Conservation (phyloP, 2,329 filamentous ascomycete genomes). For the Alternaria dauci region DNA sequence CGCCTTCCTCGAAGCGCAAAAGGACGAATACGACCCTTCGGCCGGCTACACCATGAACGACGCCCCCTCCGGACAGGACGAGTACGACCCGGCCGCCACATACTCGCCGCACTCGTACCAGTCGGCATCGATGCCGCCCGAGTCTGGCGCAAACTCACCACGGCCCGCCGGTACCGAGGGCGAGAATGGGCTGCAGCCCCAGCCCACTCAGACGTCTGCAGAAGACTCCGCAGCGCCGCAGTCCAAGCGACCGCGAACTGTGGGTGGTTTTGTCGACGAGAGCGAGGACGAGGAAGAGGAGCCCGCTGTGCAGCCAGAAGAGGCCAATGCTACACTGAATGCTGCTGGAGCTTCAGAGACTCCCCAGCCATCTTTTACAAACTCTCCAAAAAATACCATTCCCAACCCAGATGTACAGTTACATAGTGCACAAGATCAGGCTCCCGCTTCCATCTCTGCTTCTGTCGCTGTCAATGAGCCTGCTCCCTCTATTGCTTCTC, state of each 20-base stretch:
- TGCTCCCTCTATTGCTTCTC: slow-evolving; percentile 62
- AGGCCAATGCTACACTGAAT: slow-evolving; percentile 59
- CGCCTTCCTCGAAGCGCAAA: slow-evolving; percentile 62
- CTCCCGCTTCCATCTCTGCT: slow-evolving; percentile 50
- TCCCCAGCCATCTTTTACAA: slow-evolving; percentile 63
- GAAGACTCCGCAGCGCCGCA: slow-evolving; percentile 43
- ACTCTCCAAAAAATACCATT: slow-evolving; percentile 64
- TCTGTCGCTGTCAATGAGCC: slow-evolving; percentile 52
- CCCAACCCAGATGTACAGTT: slow-evolving; percentile 67
- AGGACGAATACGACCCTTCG: slow-evolving; percentile 51
- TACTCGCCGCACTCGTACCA: slow-evolving; percentile 38
- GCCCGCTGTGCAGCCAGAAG: slow-evolving; percentile 57
- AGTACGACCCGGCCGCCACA: slow-evolving; percentile 50
- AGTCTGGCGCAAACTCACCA: slow-evolving; percentile 42
- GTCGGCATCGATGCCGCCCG: slow-evolving; percentile 38
- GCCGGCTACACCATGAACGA: slow-evolving; percentile 52
- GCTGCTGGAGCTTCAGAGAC: slow-evolving; percentile 59
- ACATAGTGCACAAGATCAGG: slow-evolving; percentile 65
- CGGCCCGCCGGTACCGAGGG: slow-evolving; percentile 27
- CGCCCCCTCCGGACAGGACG: slow-evolving; percentile 55
- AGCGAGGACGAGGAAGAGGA: slow-evolving; percentile 66
- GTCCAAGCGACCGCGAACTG: slow-evolving; percentile 60
- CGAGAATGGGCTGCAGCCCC: slow-evolving; percentile 36
- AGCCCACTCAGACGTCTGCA: slow-evolving; percentile 26
- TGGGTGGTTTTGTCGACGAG: slow-evolving; percentile 70